A percentile compares a stretch with the other conserved stretches of the same genome.
These are phyloP conservation scores for Komagataella populi DNA, from an alignment of 805 yeast species.

Conservation along the genomic window DNA sequence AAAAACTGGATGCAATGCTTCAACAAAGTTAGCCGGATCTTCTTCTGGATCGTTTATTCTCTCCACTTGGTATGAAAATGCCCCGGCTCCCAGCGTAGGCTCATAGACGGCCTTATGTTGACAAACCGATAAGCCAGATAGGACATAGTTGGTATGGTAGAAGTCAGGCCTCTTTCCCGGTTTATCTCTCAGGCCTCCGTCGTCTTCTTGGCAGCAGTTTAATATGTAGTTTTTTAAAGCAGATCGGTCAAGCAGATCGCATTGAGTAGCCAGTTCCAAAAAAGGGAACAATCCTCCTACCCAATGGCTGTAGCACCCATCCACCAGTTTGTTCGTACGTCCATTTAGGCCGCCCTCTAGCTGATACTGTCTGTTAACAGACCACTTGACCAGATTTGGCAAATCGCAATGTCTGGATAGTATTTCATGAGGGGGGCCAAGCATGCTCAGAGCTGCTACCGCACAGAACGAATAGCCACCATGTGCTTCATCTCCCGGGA, in stretches of 20 bases:
- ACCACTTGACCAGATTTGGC: conserved; percentile 49
- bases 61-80: not conserved
- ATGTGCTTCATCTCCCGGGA: conserved; percentile 81
- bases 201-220: conserved; percentile 56
- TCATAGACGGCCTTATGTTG: conserved; percentile 21
- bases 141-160: conserved; percentile 81
- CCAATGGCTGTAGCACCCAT: conserved; percentile 95
- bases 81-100: not conserved
- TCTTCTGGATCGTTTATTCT: not conserved
- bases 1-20: not conserved
- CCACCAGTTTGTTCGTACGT: conserved; percentile 85
- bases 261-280: conserved; percentile 35
- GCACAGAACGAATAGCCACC: conserved; percentile 97
- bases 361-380: conserved; percentile 47
- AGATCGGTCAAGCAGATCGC: conserved; percentile 30
- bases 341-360: conserved; percentile 88
- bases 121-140: conserved; percentile 58
- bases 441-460: conserved; percentile 41
- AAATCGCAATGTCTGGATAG: conserved; percentile 28
- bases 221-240: conserved; percentile 54
- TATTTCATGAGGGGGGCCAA: conserved; percentile 23
- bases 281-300: conserved; percentile 68
- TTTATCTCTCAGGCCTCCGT: conserved; percentile 80
- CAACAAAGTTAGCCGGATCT: not conserved
- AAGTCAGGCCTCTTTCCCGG: conserved; percentile 74